phyloP scores from a whole-genome alignment of 768 basidiomycete genomes.

The Boletus bicolor region DNA sequence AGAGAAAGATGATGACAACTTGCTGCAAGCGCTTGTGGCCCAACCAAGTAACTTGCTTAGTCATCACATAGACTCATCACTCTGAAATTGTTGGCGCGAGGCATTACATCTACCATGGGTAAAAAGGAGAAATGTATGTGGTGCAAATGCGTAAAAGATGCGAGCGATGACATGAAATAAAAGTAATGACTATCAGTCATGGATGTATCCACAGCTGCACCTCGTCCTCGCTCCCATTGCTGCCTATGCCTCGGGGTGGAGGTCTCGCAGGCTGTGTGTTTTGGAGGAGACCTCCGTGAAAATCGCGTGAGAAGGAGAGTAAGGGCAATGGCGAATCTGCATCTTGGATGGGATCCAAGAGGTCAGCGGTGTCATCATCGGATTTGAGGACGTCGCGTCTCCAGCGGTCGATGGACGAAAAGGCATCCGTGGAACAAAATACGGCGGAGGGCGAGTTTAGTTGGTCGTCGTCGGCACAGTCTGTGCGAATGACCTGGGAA shows the following conservation, averaged over 20 bases:
- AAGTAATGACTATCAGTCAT: background rate
- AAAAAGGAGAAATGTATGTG: background rate
- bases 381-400: slow-evolving; percentile 16
- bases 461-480: slow-evolving; percentile 35
- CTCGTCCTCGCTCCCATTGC: slow-evolving; percentile 8
- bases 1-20: background rate
- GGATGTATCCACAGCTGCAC: slow-evolving; percentile 15
- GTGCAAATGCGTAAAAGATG: background rate
- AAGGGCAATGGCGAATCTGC: slow-evolving; percentile 6
- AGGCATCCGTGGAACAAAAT: slow-evolving; percentile 21
- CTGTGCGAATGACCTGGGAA: background rate
- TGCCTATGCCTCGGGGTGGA: background rate
- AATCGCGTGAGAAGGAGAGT: slow-evolving; percentile 9
- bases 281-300: background rate
- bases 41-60: slow-evolving; percentile 12
- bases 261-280: background rate
- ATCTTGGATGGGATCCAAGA: slow-evolving; percentile 19
- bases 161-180: background rate
- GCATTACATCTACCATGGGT: background rate
- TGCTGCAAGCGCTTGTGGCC: background rate
- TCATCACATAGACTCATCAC: slow-evolving; percentile 5
- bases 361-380: background rate
- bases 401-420: slow-evolving; percentile 23
- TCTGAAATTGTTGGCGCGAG: background rate
- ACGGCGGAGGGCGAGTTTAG: slow-evolving; percentile 26